phyloP scores from a whole-genome alignment of 495 filamentous ascomycete genomes.

The Penicillium soppii region DNA sequence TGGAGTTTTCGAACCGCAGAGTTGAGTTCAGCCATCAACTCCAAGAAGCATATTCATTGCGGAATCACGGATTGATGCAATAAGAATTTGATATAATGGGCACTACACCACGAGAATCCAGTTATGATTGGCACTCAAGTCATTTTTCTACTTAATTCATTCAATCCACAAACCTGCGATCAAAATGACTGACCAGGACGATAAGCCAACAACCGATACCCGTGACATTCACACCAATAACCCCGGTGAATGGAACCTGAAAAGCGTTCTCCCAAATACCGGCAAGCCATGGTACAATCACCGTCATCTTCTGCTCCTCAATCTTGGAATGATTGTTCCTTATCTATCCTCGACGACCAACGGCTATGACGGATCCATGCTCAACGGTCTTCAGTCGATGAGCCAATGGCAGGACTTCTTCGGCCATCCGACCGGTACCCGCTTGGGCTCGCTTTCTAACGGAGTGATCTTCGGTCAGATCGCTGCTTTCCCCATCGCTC shows the following conservation, averaged over 20 bases:
- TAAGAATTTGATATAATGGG: too few species aligned
- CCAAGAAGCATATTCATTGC: too few species aligned
- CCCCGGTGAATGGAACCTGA: conserved; percentile 9
- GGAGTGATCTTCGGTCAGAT: neutral
- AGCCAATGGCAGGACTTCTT: conserved; percentile 37
- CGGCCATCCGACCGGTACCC: conserved; percentile 47
- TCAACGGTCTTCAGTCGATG: conserved; percentile 36
- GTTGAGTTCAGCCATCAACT: too few species aligned
- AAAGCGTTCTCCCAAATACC: conserved; percentile 7
- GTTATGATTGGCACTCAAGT: too few species aligned
- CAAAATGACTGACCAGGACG: too few species aligned
- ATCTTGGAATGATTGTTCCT: conserved; percentile 18
- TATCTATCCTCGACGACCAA: conserved; percentile 22
- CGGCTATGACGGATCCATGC: conserved; percentile 30
- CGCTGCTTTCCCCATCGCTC: neutral
- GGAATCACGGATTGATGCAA: too few species aligned
- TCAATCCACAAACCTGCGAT: too few species aligned
- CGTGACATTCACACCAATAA: neutral
- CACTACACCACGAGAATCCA: too few species aligned
- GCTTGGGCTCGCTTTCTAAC: conserved; percentile 56
- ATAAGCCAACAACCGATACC: too few species aligned
- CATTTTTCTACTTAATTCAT: too few species aligned
- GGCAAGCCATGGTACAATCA: conserved; percentile 18
- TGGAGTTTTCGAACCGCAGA: too few species aligned
- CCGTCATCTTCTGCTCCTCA: conserved; percentile 21